These are phyloP conservation scores for Paspalum notatum DNA, from an alignment of 176 grass and related monocot genomes.

Conservation along the genomic window DNA sequence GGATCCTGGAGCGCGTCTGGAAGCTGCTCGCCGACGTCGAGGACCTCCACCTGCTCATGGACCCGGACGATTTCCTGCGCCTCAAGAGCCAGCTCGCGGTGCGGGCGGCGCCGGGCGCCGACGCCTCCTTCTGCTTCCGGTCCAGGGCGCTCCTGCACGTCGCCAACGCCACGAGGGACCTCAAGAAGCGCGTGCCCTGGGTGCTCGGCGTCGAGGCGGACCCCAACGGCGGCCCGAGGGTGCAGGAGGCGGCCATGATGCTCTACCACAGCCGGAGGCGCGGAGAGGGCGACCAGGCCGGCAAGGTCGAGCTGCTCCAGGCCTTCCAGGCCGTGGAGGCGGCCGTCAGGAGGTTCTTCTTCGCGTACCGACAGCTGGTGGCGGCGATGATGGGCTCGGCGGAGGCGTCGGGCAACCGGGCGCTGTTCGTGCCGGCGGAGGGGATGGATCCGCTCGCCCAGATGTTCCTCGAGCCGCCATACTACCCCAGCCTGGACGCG, in stretches of 20 bases:
- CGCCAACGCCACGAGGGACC: constrained; percentile 56
- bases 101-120: constrained; percentile 49
- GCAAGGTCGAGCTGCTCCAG: constrained; percentile 84
- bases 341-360: constrained; percentile 79
- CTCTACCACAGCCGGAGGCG: constrained; percentile 76
- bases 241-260: constrained; percentile 89
- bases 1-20: constrained; percentile 83
- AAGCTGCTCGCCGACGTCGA: constrained; percentile 84
- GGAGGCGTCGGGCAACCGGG: constrained; percentile 63
- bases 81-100: constrained; percentile 88
- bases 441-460: constrained; percentile 67
- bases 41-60: constrained; percentile 92
- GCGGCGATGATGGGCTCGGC: constrained; percentile 70
- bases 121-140: constrained; percentile 74
- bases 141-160: constrained; percentile 67
- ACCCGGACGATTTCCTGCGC: constrained; percentile 90
- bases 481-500: constrained; percentile 95
- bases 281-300: constrained; percentile 56
- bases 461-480: constrained; percentile 90
- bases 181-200: constrained; percentile 72
- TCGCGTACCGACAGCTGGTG: constrained; percentile 76
- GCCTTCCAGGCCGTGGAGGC: constrained; percentile 76
- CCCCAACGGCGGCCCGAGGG: constrained; percentile 80
- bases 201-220: constrained; percentile 84
- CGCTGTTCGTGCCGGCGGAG: constrained; percentile 65